Evolutionary conservation across 352 stramenopile species (phyloP).

Genomic region (Elongisporangium undulatum): DNA sequence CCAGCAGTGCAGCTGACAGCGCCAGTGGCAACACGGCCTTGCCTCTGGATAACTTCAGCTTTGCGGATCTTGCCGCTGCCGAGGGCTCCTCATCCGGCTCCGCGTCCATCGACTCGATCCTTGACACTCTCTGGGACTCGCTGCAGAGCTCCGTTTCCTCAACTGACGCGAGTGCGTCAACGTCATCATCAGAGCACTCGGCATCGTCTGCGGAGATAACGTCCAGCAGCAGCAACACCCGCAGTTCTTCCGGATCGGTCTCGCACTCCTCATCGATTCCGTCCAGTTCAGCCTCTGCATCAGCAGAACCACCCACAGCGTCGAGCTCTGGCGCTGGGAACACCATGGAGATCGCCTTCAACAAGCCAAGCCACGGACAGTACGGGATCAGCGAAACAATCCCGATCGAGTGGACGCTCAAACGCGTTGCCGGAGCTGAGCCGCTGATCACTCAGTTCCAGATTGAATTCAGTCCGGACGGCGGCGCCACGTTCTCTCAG

Average conservation of each 20-base stretch:
- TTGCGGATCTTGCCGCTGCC: not conserved
- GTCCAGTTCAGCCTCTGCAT: not conserved
- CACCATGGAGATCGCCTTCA: constrained; percentile 26
- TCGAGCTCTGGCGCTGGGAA: not conserved
- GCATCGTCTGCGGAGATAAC: not conserved
- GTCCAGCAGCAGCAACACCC: not conserved
- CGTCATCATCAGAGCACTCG: not conserved
- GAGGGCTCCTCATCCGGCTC: not conserved
- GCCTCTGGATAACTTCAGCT: not conserved
- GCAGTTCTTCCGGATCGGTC: not conserved
- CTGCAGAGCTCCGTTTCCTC: not conserved
- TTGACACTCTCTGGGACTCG: not conserved
- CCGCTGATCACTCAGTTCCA: constrained; percentile 20
- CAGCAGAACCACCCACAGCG: not conserved
- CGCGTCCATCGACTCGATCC: not conserved
- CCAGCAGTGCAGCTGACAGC: constrained; percentile 1
- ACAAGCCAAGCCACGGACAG: constrained; percentile 28
- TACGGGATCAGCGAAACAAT: constrained; percentile 7
- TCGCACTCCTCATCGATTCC: not conserved
- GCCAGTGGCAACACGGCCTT: too few relatives aligned
- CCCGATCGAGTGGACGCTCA: constrained; percentile 36
- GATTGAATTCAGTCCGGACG: constrained; percentile 48
- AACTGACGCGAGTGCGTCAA: not conserved
- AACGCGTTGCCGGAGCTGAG: constrained; percentile 13
- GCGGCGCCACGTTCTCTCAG: constrained; percentile 17